Percentiles rank a stretch among this genome's conserved stretches.
phyloP scores from a whole-genome alignment of 2,329 filamentous ascomycete species.

The Hymenoscyphus infarciens region DNA sequence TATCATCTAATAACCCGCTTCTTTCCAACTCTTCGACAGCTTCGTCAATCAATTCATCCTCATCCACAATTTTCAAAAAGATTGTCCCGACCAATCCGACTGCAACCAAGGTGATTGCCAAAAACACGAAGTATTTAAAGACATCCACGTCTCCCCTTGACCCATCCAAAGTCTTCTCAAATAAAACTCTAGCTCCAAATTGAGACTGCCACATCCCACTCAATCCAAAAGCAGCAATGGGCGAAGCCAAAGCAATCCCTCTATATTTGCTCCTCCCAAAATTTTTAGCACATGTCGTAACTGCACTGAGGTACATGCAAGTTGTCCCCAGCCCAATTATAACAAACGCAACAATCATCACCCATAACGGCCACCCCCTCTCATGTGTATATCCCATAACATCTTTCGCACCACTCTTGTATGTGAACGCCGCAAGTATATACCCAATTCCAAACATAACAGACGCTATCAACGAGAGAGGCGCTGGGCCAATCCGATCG shows the following conservation, averaged over 20 bases:
- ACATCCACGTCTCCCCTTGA: slow-evolving; percentile 65
- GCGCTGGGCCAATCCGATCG: slow-evolving; percentile 79
- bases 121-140: slow-evolving; percentile 83
- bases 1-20: slow-evolving; percentile 76
- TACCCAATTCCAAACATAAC: slow-evolving; percentile 79
- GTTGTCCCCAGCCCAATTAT: slow-evolving; percentile 80
- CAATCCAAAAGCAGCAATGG: slow-evolving; percentile 88
- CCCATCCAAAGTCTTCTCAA: slow-evolving; percentile 63
- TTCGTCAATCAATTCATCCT: slow-evolving; percentile 83
- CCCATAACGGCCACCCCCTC: slow-evolving; percentile 64
- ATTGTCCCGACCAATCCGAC: slow-evolving; percentile 73
- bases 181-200: slow-evolving; percentile 73
- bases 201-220: slow-evolving; percentile 97
- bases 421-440: slow-evolving; percentile 75
- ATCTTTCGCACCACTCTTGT: slow-evolving; percentile 51
- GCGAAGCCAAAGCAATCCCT: slow-evolving; percentile 82
- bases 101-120: slow-evolving; percentile 65
- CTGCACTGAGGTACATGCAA: slow-evolving; percentile 81
- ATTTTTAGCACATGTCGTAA: slow-evolving; percentile 98
- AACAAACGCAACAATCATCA: slow-evolving; percentile 84
- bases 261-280: slow-evolving; percentile 86
- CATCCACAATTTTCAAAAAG: slow-evolving; percentile 73
- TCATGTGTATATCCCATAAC: slow-evolving; percentile 43
- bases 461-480: slow-evolving; percentile 69
- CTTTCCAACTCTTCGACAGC: slow-evolving; percentile 88